phyloP scores from a whole-genome alignment of 2,329 filamentous ascomycete genomes.

The Alternaria alternata region DNA sequence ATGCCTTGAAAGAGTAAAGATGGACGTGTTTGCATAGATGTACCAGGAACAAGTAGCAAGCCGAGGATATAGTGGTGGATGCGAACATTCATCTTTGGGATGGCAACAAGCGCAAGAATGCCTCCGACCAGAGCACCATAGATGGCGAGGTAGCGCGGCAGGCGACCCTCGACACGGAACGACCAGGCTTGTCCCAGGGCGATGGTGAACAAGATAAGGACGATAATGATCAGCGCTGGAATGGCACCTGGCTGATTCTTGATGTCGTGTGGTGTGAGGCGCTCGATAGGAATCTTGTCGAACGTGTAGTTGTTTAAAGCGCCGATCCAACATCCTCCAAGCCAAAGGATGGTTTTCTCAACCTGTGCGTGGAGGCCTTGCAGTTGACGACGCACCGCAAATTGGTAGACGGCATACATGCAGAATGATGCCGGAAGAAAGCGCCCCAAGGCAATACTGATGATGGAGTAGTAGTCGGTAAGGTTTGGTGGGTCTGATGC shows the following conservation, averaged over 20 bases:
- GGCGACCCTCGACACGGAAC: slow-evolving; percentile 83
- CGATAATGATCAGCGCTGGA: slow-evolving; percentile 79
- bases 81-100: slow-evolving; percentile 81
- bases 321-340: slow-evolving; percentile 90
- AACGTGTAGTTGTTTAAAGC: slow-evolving; percentile 95
- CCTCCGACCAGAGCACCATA: slow-evolving; percentile 85
- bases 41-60: slow-evolving; percentile 85
- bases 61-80: slow-evolving; percentile 96
- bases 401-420: slow-evolving; percentile 86
- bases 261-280: slow-evolving; percentile 90
- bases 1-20: slow-evolving; percentile 88
- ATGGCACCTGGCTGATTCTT: slow-evolving; percentile 88
- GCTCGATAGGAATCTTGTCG: slow-evolving; percentile 89
- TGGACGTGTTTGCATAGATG: slow-evolving; percentile 84
- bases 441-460: slow-evolving; percentile 80
- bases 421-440: slow-evolving; percentile 89
- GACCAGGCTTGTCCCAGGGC: slow-evolving; percentile 81
- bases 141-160: slow-evolving; percentile 78
- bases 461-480: slow-evolving; percentile 70
- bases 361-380: slow-evolving; percentile 78
- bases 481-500: slow-evolving; percentile 85
- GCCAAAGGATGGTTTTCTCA: slow-evolving; percentile 89
- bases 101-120: slow-evolving; percentile 71
- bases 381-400: slow-evolving; percentile 78
- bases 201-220: slow-evolving; percentile 73